Percentiles rank a stretch among this genome's conserved stretches.
phyloP scores from a whole-genome alignment of 2,329 filamentous ascomycete species.

The Cadophora luteo-olivacea region DNA sequence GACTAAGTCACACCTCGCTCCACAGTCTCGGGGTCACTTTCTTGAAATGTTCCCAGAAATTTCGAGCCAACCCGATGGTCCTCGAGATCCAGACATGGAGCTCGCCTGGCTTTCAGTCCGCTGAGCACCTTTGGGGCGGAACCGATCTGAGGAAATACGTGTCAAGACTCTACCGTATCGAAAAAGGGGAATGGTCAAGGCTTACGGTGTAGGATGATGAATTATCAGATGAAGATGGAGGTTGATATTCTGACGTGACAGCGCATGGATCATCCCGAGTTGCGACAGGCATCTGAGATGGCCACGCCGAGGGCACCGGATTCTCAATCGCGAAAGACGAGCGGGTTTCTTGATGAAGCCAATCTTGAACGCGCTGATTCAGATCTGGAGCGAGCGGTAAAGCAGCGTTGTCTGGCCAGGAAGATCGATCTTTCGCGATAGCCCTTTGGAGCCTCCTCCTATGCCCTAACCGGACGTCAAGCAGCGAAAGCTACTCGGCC shows the following conservation, averaged over 20 bases:
- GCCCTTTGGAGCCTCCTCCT: conserved; percentile 6
- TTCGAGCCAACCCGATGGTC: background rate
- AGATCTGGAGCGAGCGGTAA: background rate
- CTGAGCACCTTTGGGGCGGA: background rate
- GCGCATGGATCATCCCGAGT: background rate
- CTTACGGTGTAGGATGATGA: background rate
- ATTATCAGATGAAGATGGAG: conserved; percentile 1
- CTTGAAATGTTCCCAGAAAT: too few relatives aligned
- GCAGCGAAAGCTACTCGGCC: conserved; percentile 9
- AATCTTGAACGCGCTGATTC: background rate
- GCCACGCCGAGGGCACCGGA: background rate
- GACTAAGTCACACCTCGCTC: background rate
- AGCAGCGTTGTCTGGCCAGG: background rate
- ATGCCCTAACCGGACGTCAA: background rate
- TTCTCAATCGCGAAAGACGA: background rate
- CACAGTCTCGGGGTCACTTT: background rate
- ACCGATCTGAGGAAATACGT: background rate
- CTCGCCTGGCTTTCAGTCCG: background rate
- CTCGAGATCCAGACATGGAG: background rate
- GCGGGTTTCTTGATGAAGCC: background rate
- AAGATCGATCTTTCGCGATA: background rate
- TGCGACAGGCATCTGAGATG: background rate
- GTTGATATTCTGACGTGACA: background rate
- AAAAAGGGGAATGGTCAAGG: background rate
- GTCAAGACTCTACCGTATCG: background rate